These are phyloP conservation scores for Monosporascus ibericus DNA, from an alignment of 2,329 filamentous ascomycete species.

Conservation along the genomic window DNA sequence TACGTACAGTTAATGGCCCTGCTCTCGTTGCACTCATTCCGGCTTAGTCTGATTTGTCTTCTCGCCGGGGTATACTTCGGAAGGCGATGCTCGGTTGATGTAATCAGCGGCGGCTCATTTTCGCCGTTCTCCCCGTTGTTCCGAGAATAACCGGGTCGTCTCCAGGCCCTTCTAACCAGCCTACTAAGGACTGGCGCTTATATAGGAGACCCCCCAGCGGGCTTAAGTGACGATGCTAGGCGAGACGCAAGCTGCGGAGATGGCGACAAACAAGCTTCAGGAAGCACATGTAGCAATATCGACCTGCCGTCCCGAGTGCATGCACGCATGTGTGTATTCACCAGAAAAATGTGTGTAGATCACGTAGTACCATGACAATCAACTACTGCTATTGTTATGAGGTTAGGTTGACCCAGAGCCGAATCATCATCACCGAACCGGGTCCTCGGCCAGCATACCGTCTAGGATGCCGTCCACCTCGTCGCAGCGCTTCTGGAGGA, in stretches of 20 bases:
- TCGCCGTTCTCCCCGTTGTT: conserved; percentile 8
- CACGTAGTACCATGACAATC: no score
- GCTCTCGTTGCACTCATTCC: no score
- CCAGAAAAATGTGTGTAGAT: no score
- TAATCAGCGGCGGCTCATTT: conserved; percentile 8
- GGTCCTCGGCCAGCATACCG: conserved; percentile 14
- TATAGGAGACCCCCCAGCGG: no score
- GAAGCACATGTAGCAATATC: background rate
- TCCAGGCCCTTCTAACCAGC: no score
- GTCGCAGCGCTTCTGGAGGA: conserved; percentile 41
- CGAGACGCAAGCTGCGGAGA: no score
- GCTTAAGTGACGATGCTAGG: no score
- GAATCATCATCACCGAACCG: conserved; percentile 5
- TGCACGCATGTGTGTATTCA: background rate
- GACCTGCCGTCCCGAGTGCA: background rate
- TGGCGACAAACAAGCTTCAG: no score
- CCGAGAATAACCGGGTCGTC: conserved; percentile 12
- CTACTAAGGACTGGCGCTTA: no score
- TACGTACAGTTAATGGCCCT: no score
- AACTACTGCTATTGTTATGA: background rate
- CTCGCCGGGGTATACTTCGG: no score
- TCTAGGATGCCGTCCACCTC: conserved; percentile 33
- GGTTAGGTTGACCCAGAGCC: background rate
- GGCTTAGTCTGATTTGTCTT: no score
- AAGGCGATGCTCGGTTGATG: background rate